Base-by-base conservation (phyloP, 176 grass and related monocot species). In the Phoenix roebelenii region DNA sequence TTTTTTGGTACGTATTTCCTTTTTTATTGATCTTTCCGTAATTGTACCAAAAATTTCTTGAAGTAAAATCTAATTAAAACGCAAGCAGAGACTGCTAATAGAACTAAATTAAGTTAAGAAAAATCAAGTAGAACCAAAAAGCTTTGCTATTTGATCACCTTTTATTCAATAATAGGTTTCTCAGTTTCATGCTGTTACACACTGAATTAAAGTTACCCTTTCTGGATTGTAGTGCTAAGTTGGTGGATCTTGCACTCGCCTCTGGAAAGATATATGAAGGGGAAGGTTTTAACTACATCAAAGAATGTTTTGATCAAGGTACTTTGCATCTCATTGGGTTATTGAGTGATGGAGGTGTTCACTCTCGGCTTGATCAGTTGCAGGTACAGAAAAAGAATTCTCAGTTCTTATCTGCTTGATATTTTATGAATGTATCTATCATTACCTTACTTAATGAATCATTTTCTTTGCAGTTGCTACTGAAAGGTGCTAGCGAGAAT, bases 301-400 rank as follows among this genome's bases (percentile, higher is more conserved):
- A 92, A 75, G 84, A 98, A 71, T 79, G 24, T 61, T 98, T 98
- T 69, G 84, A 85, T 9, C 65, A 76, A 55, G 73, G 76, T 52
- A 98, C 93, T 28, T 77, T 98, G 32, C 93, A 98, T 72, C 73
- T 98, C 61, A 98, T 98, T 73, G 93, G 93, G 23, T 81, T 98
- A 76, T 71, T 92, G 76, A 98, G 93, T 69, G 93, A 98, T 79
- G 93, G 93, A 65, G 93, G 93, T 5, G 93, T 98, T 49, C 93
- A 98, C 75, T 98, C 93, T 59, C 71, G 93, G 39, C 84, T 98
- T 64, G 93, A 98, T 58, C 93, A 98, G 77, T 48, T 98, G 71
- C 93, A 98, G 76, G 93, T 92, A 44, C 10, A 14, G 35, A 44
- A 12, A 44, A 44, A 44, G 35, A 44, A 44, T 12, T 44, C 35